Conservation (phyloP, 2,329 filamentous ascomycete species). For the Aspergillus vadensis region DNA sequence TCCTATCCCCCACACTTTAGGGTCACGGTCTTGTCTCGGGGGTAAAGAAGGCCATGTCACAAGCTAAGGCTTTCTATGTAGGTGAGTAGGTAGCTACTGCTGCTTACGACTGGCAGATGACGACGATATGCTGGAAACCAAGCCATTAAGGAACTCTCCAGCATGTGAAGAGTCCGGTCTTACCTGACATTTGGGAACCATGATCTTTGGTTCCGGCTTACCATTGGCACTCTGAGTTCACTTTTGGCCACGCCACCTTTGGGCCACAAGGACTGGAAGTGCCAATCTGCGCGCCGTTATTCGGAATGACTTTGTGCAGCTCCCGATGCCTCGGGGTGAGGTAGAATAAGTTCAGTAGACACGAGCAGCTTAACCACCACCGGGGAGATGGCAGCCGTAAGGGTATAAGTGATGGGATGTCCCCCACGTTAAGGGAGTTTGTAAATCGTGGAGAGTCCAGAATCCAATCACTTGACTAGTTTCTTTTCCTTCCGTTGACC, state of each 20-base stretch:
- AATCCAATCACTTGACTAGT: background rate
- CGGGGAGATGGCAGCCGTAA: background rate
- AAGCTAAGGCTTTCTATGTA: background rate
- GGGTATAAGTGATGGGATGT: background rate
- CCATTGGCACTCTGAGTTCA: slow-evolving; percentile 13
- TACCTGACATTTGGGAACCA: background rate
- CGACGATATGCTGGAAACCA: slow-evolving; percentile 2
- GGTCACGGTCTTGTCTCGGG: background rate
- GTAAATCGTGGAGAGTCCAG: background rate
- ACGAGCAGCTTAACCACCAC: background rate
- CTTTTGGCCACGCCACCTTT: slow-evolving; percentile 1
- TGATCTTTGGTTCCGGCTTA: slow-evolving; percentile 8
- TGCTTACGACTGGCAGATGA: slow-evolving; percentile 6
- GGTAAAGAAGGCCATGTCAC: background rate
- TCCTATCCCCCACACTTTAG: background rate
- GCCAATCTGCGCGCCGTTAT: background rate
- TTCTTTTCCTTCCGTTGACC: background rate
- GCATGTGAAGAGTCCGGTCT: slow-evolving; percentile 17
- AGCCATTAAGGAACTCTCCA: background rate
- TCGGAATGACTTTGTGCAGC: background rate
- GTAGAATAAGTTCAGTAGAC: background rate
- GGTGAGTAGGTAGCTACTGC: background rate
- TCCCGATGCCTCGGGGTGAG: slow-evolving; percentile 6
- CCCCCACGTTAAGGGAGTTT: background rate
- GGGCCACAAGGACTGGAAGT: background rate